Evolutionary conservation across 2,329 filamentous ascomycete species (phyloP), one percentile per base, ranked within the genome.

Genomic region (Periconia sp.): DNA sequence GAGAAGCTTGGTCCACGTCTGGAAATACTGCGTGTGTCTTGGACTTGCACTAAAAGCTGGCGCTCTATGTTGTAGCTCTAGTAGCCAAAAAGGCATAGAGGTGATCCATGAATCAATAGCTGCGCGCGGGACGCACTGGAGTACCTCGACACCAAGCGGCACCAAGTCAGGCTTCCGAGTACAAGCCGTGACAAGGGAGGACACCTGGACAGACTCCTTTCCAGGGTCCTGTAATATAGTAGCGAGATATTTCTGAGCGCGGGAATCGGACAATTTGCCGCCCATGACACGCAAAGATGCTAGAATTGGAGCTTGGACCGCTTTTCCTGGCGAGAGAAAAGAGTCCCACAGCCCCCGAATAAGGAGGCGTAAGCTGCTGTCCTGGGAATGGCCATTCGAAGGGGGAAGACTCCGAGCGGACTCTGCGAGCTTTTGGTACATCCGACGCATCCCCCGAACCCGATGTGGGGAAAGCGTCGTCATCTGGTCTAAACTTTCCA

Each of bases 1-100:
- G 10, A 61, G 47, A n/a, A 65, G 24, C 18, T 36, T 39, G 17
- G 61, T 35, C 60, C 60, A 63, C 9, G 32, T 39, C 4, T 46
- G 33, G 21, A 61, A 28, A 35, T 34, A 28, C 4, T 19, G 10
- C 16, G 22, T 30, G 15, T 40, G 29, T 9, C 13, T 40, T 4
- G 21, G 26, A 10, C 13, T 15, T n/a, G 37, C 11, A 34, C 33
- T 33, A 7, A 42, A n/a, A 12, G n/a, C 21, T 9, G 26, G 17
- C 21, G 34, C 45, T 17, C 29, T 19, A 6, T 34, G 23, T 7
- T 41, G 34, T 30, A 26, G 17, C 9, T 46, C 39, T 18, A 40
- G 46, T 21, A 60, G 29, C 11, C 34, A 39, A 12, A 34, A 25
- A 1, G 53, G 54, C 23, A 57, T 36, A 1, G 38, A 26, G 8